A percentile compares a stretch with the other conserved stretches of the same genome.
phyloP scores from a whole-genome alignment of 139 green algal genomes.

The Chloropicon primus region DNA sequence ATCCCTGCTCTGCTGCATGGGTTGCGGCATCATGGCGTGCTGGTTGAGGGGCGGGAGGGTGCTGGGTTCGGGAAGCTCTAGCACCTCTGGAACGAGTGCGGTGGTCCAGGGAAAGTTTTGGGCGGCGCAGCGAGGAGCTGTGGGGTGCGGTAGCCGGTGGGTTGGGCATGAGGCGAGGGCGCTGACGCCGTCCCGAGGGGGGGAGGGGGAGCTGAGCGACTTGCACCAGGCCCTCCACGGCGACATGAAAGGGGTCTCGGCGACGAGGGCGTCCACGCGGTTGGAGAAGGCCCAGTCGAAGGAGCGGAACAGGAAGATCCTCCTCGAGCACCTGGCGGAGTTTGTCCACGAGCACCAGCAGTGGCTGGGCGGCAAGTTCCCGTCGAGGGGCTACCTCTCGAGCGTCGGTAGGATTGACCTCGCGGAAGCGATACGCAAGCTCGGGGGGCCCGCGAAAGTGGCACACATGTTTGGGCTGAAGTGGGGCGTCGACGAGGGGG shows the following conservation, averaged over 20 bases:
- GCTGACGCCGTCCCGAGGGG: too few species aligned
- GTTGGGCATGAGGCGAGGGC: too few species aligned
- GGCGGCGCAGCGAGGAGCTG: too few species aligned
- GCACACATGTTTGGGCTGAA: neutral
- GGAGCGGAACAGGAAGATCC: neutral
- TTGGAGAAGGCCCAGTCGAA: neutral
- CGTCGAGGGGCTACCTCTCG: neutral
- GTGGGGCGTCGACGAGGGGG: too few species aligned
- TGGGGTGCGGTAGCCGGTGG: too few species aligned
- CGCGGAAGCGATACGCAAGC: neutral
- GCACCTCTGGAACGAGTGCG: too few species aligned
- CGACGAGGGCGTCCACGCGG: neutral
- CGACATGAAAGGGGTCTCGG: too few species aligned
- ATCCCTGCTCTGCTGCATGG: too few species aligned
- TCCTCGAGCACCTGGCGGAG: neutral
- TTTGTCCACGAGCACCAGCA: neutral
- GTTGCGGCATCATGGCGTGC: too few species aligned
- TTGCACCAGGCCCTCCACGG: neutral
- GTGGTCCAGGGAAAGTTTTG: too few species aligned
- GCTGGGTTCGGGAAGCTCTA: too few species aligned
- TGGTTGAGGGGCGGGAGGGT: too few species aligned
- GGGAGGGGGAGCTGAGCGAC: neutral
- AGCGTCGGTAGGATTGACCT: neutral
- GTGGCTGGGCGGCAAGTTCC: neutral
- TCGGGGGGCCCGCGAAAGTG: neutral